Percentiles rank a stretch among this genome's conserved stretches.
Conservation (phyloP, 2,329 filamentous ascomycete genomes). For the Camptophora hylomeconis region DNA sequence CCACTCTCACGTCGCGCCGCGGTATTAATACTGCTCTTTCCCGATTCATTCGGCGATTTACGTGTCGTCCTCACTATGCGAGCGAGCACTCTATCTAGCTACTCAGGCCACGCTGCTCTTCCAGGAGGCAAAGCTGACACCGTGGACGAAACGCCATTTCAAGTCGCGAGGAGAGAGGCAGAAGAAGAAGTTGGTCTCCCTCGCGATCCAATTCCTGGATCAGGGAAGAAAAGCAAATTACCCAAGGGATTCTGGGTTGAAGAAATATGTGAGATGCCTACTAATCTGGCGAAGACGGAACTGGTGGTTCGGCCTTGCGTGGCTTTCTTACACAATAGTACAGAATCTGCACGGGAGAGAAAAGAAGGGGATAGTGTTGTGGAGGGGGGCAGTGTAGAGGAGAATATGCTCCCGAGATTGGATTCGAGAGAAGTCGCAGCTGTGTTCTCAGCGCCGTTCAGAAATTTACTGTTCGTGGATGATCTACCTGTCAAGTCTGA, state of each 20-base stretch:
- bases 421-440: constrained; percentile 87
- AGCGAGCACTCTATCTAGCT: constrained; percentile 45
- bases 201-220: too few relatives aligned
- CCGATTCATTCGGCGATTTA: constrained; percentile 67
- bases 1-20: constrained; percentile 60
- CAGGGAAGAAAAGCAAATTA: too few relatives aligned
- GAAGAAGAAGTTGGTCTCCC: constrained; percentile 89
- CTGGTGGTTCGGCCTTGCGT: constrained; percentile 64
- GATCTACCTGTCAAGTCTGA: too few relatives aligned
- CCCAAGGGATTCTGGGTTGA: constrained; percentile 72
- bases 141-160: constrained; percentile 48
- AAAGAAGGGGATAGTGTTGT: constrained; percentile 26
- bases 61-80: constrained; percentile 52
- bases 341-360: too few relatives aligned
- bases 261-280: constrained; percentile 73
- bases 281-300: constrained; percentile 59
- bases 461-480: constrained; percentile 57
- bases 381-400: constrained; percentile 55
- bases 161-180: constrained; percentile 80
- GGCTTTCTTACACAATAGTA: constrained; percentile 58
- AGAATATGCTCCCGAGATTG: constrained; percentile 62
- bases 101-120: constrained; percentile 75
- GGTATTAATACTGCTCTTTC: constrained; percentile 77
- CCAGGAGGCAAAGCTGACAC: constrained; percentile 57
- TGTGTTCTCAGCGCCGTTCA: constrained; percentile 81